Evolutionary conservation across 2,329 filamentous ascomycete species (phyloP).

Genomic region (Alternaria gaisen): DNA sequence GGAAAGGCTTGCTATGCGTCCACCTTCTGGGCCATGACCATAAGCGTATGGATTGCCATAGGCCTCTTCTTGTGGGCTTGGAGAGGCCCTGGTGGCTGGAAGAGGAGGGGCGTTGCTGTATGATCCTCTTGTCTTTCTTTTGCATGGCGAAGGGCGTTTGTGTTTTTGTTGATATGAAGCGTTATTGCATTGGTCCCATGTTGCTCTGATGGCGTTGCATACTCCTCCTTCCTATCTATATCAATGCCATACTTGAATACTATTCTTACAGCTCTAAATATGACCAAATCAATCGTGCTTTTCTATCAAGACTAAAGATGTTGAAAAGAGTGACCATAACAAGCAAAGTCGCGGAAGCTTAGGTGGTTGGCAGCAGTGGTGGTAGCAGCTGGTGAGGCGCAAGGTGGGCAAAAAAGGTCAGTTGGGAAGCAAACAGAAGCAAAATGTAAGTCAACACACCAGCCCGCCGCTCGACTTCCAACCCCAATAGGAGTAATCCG

Average conservation of each 20-base stretch:
- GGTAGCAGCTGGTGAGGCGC: background rate
- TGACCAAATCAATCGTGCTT: background rate
- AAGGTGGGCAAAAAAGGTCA: background rate
- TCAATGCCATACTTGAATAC: background rate
- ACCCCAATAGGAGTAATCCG: conserved; percentile 52
- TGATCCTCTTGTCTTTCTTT: conserved; percentile 26
- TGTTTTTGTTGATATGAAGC: background rate
- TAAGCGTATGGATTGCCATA: conserved; percentile 81
- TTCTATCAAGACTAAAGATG: background rate
- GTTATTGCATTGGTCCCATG: conserved; percentile 6
- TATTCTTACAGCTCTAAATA: background rate
- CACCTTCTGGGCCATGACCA: conserved; percentile 87
- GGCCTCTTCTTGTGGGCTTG: conserved; percentile 78
- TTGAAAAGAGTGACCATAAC: background rate
- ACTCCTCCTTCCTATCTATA: background rate
- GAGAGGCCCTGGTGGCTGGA: conserved; percentile 81
- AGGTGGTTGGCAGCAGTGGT: background rate
- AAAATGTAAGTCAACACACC: conserved; percentile 51
- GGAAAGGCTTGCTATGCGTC: conserved; percentile 81
- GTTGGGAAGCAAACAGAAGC: conserved; percentile 15
- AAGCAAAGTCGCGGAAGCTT: background rate
- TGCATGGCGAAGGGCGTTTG: conserved; percentile 17
- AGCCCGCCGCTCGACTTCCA: conserved; percentile 47
- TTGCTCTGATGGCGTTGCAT: conserved; percentile 4
- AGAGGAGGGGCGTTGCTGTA: conserved; percentile 75